Percentiles rank a stretch among this genome's conserved stretches.
phyloP scores from a whole-genome alignment of 176 grass and related monocot species.

The Oryza rufipogon region DNA sequence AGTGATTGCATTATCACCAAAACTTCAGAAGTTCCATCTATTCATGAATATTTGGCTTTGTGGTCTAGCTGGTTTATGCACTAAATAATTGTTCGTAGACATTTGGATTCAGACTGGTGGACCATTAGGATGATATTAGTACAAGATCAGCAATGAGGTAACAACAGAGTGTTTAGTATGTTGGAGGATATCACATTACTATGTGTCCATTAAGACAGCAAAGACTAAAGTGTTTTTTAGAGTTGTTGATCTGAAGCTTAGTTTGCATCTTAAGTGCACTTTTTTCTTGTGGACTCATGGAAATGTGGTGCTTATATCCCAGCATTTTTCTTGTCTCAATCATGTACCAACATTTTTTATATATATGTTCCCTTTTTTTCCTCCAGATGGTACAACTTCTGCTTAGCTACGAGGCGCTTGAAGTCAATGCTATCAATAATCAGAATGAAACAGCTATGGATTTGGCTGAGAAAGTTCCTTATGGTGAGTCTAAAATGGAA shows the following conservation, averaged over 20 bases:
- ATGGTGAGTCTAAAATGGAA: conserved; percentile 88
- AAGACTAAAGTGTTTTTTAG: not conserved
- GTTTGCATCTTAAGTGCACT: not conserved
- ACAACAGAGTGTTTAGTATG: not conserved
- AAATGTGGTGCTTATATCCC: conserved; percentile 1
- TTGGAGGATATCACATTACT: not conserved
- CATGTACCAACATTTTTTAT: no score
- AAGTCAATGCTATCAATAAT: conserved; percentile 82
- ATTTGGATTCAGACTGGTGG: not conserved
- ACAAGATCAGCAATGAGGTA: not conserved
- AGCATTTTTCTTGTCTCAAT: not conserved
- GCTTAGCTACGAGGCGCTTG: conserved; percentile 68
- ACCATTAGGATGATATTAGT: not conserved
- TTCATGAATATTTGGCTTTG: conserved; percentile 8
- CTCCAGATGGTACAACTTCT: conserved; percentile 90
- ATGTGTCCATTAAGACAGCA: not conserved
- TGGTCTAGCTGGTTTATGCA: not conserved
- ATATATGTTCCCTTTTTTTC: conserved; percentile 9
- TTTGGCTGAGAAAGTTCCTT: conserved; percentile 89
- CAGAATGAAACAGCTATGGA: conserved; percentile 98
- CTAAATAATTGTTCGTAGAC: not conserved
- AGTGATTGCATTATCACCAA: not conserved
- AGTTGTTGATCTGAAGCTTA: not conserved
- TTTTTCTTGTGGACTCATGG: not conserved
- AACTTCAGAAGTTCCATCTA: not conserved